Conservation (phyloP, 768 basidiomycete species). For the Cystofilobasidium bisporidii region DNA sequence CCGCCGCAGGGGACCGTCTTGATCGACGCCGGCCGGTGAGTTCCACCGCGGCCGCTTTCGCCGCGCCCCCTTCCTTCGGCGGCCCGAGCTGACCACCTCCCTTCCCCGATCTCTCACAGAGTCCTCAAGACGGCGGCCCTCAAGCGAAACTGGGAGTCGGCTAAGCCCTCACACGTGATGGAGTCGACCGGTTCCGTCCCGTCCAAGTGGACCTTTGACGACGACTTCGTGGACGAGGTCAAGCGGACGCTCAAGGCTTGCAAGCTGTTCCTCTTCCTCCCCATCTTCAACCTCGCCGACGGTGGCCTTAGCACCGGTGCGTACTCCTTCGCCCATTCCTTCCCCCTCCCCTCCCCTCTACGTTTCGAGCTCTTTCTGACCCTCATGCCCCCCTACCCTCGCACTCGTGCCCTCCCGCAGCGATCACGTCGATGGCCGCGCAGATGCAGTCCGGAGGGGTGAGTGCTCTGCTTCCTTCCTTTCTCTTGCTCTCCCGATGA, state of each 20-base stretch:
- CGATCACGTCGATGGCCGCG: conserved; percentile 3
- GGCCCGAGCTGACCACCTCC: conserved; percentile 32
- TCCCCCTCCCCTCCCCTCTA: too few relatives aligned
- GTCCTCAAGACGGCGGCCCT: conserved; percentile 27
- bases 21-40: conserved; percentile 31
- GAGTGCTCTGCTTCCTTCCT: too few relatives aligned
- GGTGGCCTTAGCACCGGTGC: conserved; percentile 23
- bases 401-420: too few relatives aligned
- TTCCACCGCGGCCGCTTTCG: conserved; percentile 26
- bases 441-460: conserved; percentile 35
- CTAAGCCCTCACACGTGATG: conserved; percentile 35
- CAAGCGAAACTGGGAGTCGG: conserved; percentile 32
- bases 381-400: too few relatives aligned
- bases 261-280: conserved; percentile 29
- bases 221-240: conserved; percentile 39
- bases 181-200: conserved; percentile 11
- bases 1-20: conserved; percentile 40
- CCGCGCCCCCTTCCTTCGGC: conserved; percentile 36
- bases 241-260: conserved; percentile 36
- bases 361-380: too few relatives aligned
- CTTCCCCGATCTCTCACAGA: conserved; percentile 28
- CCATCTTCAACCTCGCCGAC: conserved; percentile 38
- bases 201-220: conserved; percentile 28
- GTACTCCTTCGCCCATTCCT: too few relatives aligned
- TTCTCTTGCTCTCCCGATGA: too few relatives aligned